A percentile compares a stretch with the other conserved stretches of the same genome.
These are phyloP conservation scores for Lolium perenne DNA, from an alignment of 176 grass and related monocot species.

Conservation along the genomic window DNA sequence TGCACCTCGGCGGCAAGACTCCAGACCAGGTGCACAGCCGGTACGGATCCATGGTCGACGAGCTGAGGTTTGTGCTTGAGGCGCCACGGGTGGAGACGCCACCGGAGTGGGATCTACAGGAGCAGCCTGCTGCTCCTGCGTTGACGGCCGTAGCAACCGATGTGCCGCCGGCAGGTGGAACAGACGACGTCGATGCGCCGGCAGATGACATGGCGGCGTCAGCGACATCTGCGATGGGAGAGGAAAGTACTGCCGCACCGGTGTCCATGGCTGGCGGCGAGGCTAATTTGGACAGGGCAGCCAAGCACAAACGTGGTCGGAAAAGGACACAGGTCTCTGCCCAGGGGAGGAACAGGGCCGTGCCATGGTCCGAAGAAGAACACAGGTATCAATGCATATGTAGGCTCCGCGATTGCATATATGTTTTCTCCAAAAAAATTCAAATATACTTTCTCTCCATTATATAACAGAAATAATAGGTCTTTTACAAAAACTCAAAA, in stretches of 20 bases:
- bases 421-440: too few species aligned
- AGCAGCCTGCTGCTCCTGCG: too few species aligned
- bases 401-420: not conserved
- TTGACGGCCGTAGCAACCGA: not conserved
- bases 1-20: constrained; percentile 26
- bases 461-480: too few species aligned
- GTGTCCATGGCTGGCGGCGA: not conserved
- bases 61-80: not conserved
- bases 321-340: not conserved
- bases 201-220: not conserved
- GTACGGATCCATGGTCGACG: not conserved
- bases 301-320: not conserved
- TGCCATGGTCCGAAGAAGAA: constrained; percentile 15
- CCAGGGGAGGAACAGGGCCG: constrained; percentile 16
- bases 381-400: constrained; percentile 24
- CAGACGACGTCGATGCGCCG: not conserved
- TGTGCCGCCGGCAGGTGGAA: not conserved
- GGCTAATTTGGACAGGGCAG: not conserved
- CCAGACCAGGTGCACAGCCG: not conserved
- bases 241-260: too few species aligned
- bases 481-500: too few species aligned
- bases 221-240: too few species aligned
- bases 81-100: constrained; percentile 20
- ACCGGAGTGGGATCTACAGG: constrained; percentile 9
- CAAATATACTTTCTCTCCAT: too few species aligned